A percentile compares a stretch with the other conserved stretches of the same genome.
These are phyloP conservation scores for Pyrenophora teres DNA, from an alignment of 2,329 filamentous ascomycete genomes.

Conservation along the genomic window DNA sequence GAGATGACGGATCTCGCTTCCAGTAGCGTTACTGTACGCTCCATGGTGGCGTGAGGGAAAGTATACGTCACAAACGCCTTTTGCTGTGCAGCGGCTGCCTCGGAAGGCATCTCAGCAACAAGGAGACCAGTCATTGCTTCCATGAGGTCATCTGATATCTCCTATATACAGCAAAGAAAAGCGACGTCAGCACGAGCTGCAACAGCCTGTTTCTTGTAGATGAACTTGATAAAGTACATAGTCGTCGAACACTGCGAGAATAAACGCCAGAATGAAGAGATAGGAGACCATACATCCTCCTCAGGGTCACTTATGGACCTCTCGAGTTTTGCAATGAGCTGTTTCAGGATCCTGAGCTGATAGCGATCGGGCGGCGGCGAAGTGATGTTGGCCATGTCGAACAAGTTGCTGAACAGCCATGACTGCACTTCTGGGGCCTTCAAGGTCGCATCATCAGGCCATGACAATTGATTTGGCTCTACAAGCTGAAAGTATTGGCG, in stretches of 20 bases:
- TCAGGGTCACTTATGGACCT: conserved; percentile 78
- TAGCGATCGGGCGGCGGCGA: conserved; percentile 71
- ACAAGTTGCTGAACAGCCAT: conserved; percentile 68
- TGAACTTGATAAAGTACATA: background rate
- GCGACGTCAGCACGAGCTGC: conserved; percentile 28
- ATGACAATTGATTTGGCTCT: conserved; percentile 63
- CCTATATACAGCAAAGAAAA: conserved; percentile 58
- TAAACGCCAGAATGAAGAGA: conserved; percentile 24
- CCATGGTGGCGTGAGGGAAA: conserved; percentile 36
- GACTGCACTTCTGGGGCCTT: conserved; percentile 67
- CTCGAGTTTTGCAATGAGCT: conserved; percentile 72
- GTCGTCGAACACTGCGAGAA: background rate
- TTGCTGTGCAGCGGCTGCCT: conserved; percentile 69
- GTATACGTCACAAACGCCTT: conserved; percentile 77
- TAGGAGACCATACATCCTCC: conserved; percentile 72
- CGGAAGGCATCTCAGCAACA: conserved; percentile 65
- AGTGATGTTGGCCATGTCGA: conserved; percentile 61
- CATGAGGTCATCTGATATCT: conserved; percentile 82
- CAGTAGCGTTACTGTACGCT: conserved; percentile 62
- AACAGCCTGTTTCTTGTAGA: background rate
- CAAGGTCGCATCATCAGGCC: conserved; percentile 65
- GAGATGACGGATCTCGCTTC: conserved; percentile 73
- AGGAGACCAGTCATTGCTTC: conserved; percentile 68
- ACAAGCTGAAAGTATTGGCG: conserved; percentile 81
- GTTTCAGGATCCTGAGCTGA: conserved; percentile 72